These are phyloP conservation scores for Cadophora luteo-olivacea DNA, from an alignment of 2,329 filamentous ascomycete genomes.

Conservation along the genomic window DNA sequence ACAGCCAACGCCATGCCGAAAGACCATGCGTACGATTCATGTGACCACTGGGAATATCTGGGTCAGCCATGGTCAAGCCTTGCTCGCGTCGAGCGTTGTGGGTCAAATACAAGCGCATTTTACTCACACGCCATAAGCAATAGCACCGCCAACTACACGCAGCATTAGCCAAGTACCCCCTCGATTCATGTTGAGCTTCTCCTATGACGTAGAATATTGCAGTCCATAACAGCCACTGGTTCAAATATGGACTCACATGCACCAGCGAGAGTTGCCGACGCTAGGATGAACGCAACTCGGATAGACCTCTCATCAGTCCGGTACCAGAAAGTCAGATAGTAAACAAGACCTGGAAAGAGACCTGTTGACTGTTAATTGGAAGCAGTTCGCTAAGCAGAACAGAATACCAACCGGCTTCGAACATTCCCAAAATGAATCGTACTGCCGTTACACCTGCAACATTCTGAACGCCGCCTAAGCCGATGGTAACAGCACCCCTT, in stretches of 20 bases:
- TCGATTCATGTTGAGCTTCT: neutral
- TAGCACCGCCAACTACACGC: conserved; percentile 37
- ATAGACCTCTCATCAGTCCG: conserved; percentile 40
- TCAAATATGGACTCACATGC: conserved; percentile 26
- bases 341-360: conserved; percentile 48
- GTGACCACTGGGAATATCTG: conserved; percentile 26
- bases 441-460: conserved; percentile 52
- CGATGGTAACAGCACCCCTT: conserved; percentile 55
- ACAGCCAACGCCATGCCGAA: conserved; percentile 43
- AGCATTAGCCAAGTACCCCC: neutral
- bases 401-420: conserved; percentile 50
- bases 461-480: conserved; percentile 51
- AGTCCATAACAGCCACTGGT: neutral
- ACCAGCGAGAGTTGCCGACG: conserved; percentile 43
- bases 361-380: conserved; percentile 44
- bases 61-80: neutral
- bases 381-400: conserved; percentile 23
- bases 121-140: conserved; percentile 40
- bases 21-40: conserved; percentile 40
- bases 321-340: conserved; percentile 45
- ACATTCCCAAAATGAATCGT: conserved; percentile 56
- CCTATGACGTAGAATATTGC: neutral
- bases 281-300: conserved; percentile 42
- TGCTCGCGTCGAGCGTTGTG: neutral
- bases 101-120: too few relatives aligned